These are phyloP conservation scores for Clitopilus passeckerianus DNA, from an alignment of 768 basidiomycete species.

Conservation along the genomic window DNA sequence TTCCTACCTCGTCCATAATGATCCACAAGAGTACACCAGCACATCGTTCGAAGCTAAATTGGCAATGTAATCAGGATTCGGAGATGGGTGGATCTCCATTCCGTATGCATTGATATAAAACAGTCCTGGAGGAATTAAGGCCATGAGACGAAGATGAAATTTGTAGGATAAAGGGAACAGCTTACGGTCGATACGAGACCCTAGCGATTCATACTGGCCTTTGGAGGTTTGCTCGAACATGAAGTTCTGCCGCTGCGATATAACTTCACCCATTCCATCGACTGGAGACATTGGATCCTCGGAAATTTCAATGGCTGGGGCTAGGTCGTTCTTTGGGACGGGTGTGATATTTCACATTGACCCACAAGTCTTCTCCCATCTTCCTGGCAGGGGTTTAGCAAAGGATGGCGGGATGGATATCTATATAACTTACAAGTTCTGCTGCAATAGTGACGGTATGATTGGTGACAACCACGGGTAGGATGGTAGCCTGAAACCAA, in stretches of 20 bases:
- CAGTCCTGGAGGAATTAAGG: slow-evolving; percentile 41
- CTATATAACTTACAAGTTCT: slow-evolving; percentile 54
- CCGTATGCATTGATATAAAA: slow-evolving; percentile 91
- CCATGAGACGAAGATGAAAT: not conserved
- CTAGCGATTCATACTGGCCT: slow-evolving; percentile 48
- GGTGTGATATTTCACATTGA: slow-evolving; percentile 93
- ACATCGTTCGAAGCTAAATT: slow-evolving; percentile 56
- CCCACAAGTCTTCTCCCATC: slow-evolving; percentile 78
- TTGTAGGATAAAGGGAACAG: slow-evolving; percentile 4
- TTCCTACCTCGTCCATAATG: slow-evolving; percentile 84
- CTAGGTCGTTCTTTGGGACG: slow-evolving; percentile 36
- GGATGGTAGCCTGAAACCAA: slow-evolving; percentile 57
- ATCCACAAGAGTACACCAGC: slow-evolving; percentile 90
- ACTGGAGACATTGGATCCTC: slow-evolving; percentile 38
- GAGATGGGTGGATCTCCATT: slow-evolving; percentile 85
- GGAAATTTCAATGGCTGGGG: slow-evolving; percentile 25
- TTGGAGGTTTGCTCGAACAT: slow-evolving; percentile 58
- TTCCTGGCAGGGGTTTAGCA: slow-evolving; percentile 37
- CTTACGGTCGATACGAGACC: slow-evolving; percentile 61
- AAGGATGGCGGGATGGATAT: not conserved
- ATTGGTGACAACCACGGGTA: slow-evolving; percentile 90
- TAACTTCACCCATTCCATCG: slow-evolving; percentile 49
- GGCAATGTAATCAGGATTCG: slow-evolving; percentile 76
- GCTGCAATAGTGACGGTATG: slow-evolving; percentile 95
- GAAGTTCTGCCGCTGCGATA: slow-evolving; percentile 51